Conservation (phyloP, 108 stramenopile species). For the Skeletonema costatum region DNA sequence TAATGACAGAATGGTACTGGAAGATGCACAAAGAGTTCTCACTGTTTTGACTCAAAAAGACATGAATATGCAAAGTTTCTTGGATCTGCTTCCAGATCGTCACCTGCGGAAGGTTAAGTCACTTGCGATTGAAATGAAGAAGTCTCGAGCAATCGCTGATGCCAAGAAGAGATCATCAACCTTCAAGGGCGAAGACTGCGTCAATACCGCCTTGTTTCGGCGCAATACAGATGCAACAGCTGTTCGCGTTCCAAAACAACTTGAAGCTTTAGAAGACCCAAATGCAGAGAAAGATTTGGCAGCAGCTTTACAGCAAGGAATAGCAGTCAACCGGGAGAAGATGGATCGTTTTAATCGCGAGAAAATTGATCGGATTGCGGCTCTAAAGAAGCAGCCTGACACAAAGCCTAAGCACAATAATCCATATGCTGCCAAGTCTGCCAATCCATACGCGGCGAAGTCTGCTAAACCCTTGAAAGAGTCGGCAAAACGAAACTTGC, state of each 20-base stretch:
- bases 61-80: conserved; percentile 18
- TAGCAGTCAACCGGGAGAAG: conserved; percentile 13
- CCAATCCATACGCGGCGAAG: conserved; percentile 14
- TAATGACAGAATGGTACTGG: conserved; percentile 23
- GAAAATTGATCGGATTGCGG: background rate
- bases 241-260: background rate
- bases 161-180: conserved; percentile 20
- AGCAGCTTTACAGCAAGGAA: conserved; percentile 21
- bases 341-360: conserved; percentile 13
- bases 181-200: conserved; percentile 22
- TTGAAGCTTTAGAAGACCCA: conserved; percentile 12
- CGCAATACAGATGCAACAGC: background rate
- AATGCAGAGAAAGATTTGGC: conserved; percentile 23
- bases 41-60: conserved; percentile 7
- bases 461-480: conserved; percentile 8
- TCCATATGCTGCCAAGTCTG: background rate
- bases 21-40: conserved; percentile 33
- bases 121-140: conserved; percentile 29
- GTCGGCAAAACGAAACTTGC: conserved; percentile 22
- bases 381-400: background rate
- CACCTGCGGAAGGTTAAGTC: conserved; percentile 22
- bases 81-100: conserved; percentile 30
- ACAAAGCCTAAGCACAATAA: background rate
- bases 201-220: conserved; percentile 16
- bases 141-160: conserved; percentile 10